Evolutionary conservation across 2,329 filamentous ascomycete species (phyloP).

Genomic region (Fusarium torreyae): DNA sequence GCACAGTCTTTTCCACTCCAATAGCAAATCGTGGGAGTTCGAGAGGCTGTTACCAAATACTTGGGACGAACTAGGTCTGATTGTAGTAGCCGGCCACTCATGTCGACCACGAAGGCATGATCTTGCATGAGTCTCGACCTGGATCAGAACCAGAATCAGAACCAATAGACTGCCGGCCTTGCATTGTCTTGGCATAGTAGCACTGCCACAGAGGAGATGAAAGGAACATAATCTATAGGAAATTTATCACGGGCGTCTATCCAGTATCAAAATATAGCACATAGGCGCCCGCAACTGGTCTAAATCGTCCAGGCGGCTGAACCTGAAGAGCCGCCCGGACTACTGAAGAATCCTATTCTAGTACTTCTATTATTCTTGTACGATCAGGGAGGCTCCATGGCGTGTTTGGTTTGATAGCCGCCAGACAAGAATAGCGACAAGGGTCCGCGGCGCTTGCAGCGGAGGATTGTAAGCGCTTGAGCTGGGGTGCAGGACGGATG

Average conservation of each 20-base stretch:
- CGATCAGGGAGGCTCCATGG: constrained; percentile 1
- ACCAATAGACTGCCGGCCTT: constrained; percentile 19
- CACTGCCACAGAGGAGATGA: constrained; percentile 29
- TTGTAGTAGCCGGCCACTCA: constrained; percentile 3
- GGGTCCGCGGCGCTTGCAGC: constrained; percentile 37
- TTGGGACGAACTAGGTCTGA: constrained; percentile 15
- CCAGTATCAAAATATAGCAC: not conserved
- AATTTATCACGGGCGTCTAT: constrained; percentile 14
- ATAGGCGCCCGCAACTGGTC: constrained; percentile 19
- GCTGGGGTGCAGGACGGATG: constrained; percentile 9
- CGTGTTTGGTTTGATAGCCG: constrained; percentile 18
- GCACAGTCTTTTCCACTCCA: constrained; percentile 23
- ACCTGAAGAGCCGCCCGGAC: constrained; percentile 23
- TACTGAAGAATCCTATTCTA: constrained; percentile 22
- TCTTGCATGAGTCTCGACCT: constrained; percentile 3
- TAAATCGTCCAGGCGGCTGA: constrained; percentile 4
- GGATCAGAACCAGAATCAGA: not conserved
- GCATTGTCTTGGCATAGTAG: constrained; percentile 3
- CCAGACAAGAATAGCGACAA: constrained; percentile 20
- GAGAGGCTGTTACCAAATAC: constrained; percentile 7
- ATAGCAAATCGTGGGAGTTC: constrained; percentile 4
- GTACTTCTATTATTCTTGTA: constrained; percentile 3
- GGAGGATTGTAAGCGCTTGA: constrained; percentile 31
- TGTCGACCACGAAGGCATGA: constrained; percentile 15
- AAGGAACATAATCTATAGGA: constrained; percentile 1